phyloP scores from a whole-genome alignment of 2,329 filamentous ascomycete genomes.

The Dactylellina haptotyla region DNA sequence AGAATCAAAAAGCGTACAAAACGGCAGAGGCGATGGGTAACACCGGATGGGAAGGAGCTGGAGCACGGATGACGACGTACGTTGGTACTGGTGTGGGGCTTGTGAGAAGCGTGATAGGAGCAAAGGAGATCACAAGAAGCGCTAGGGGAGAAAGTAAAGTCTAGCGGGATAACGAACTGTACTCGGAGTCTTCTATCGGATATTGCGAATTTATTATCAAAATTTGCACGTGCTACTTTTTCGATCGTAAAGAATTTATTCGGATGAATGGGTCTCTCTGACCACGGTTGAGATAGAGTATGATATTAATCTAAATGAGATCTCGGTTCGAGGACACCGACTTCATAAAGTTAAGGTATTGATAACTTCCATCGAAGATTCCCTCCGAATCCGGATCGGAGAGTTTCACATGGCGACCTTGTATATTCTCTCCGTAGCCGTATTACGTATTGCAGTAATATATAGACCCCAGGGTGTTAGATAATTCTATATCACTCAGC shows the following conservation, averaged over 20 bases:
- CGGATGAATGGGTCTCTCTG: too few relatives aligned
- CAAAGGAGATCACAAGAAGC: conserved; percentile 67
- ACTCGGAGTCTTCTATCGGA: background rate
- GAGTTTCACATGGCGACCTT: background rate
- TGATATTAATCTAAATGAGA: background rate
- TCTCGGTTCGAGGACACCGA: background rate
- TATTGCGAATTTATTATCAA: too few relatives aligned
- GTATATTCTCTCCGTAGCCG: too few relatives aligned
- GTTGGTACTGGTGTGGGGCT: conserved; percentile 72
- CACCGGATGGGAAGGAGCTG: conserved; percentile 59
- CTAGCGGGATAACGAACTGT: background rate
- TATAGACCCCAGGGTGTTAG: background rate
- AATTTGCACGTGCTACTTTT: background rate
- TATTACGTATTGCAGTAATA: background rate
- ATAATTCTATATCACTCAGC: background rate
- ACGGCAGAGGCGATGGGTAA: conserved; percentile 66
- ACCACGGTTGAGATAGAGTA: too few relatives aligned
- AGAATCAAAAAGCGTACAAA: conserved; percentile 63
- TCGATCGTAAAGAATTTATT: too few relatives aligned
- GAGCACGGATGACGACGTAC: conserved; percentile 69
- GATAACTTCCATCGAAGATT: too few relatives aligned
- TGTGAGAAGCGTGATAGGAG: conserved; percentile 65
- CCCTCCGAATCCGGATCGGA: too few relatives aligned
- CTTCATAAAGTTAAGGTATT: too few relatives aligned
- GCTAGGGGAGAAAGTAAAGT: conserved; percentile 60